These are phyloP conservation scores for Beauveria australis DNA, from an alignment of 2,329 filamentous ascomycete species.

Conservation along the genomic window DNA sequence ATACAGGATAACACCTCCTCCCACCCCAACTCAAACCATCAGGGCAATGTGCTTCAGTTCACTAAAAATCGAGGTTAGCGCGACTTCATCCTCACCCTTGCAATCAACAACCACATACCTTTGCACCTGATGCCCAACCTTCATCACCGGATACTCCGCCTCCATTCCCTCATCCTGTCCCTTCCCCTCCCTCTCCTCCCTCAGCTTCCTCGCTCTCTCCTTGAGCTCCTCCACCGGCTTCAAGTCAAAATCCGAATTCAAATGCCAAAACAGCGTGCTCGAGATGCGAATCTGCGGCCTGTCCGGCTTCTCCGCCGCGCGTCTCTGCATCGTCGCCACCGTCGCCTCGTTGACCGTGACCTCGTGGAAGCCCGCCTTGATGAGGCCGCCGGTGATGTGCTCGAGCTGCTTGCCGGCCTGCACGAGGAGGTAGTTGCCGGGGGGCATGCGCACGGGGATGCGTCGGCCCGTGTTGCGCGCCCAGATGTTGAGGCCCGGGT, in stretches of 20 bases:
- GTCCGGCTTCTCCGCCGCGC: slow-evolving; percentile 33
- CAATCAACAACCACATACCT: slow-evolving; percentile 26
- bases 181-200: slow-evolving; percentile 37
- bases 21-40: slow-evolving; percentile 25
- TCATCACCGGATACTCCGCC: slow-evolving; percentile 41
- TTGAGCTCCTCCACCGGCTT: slow-evolving; percentile 40
- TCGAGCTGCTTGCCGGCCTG: slow-evolving; percentile 57
- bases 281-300: slow-evolving; percentile 49
- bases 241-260: slow-evolving; percentile 49
- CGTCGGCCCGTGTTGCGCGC: slow-evolving; percentile 53
- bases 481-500: slow-evolving; percentile 55
- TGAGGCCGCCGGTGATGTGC: slow-evolving; percentile 50
- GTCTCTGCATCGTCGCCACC: slow-evolving; percentile 35
- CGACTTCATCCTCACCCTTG: not conserved
- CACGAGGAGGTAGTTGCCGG: slow-evolving; percentile 49
- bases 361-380: slow-evolving; percentile 56
- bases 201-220: slow-evolving; percentile 34
- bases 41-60: slow-evolving; percentile 47
- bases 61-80: slow-evolving; percentile 18
- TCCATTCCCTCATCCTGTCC: slow-evolving; percentile 47
- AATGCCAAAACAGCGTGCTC: slow-evolving; percentile 54
- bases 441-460: slow-evolving; percentile 51
- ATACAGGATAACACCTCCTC: not conserved
- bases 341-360: slow-evolving; percentile 50
- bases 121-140: slow-evolving; percentile 52